A percentile compares a stretch with the other conserved stretches of the same genome.
phyloP scores from a whole-genome alignment of 306 rosid species.

The Cucurbita moschata region DNA sequence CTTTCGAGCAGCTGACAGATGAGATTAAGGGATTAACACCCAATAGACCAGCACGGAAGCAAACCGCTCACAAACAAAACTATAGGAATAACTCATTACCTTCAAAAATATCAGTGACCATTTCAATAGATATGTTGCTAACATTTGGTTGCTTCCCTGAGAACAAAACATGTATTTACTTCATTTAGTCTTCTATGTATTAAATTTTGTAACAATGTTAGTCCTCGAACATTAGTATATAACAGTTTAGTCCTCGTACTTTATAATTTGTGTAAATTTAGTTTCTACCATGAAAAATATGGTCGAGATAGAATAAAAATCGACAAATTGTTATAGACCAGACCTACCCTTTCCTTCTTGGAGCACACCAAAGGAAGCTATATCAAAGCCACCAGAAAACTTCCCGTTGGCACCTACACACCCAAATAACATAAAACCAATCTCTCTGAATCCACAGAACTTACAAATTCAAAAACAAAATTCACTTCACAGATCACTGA shows the following conservation, averaged over 20 bases:
- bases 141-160: conserved; percentile 33
- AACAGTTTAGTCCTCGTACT: no score
- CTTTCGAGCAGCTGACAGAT: conserved; percentile 52
- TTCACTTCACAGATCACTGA: conserved; percentile 2
- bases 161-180: not conserved
- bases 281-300: no score
- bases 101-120: conserved; percentile 58
- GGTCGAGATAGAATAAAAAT: no score
- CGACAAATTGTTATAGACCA: no score
- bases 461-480: not conserved
- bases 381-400: conserved; percentile 96
- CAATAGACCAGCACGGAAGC: not conserved
- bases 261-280: no score
- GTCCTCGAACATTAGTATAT: no score
- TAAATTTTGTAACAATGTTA: no score
- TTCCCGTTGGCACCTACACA: conserved; percentile 65
- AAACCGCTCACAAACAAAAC: not conserved
- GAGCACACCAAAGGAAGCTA: conserved; percentile 45
- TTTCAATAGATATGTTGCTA: conserved; percentile 55
- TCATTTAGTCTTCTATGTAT: no score
- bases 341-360: conserved; percentile 44
- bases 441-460: not conserved
- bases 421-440: not conserved
- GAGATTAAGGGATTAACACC: conserved; percentile 1
- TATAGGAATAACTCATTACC: conserved; percentile 20